Evolutionary conservation across 2,329 filamentous ascomycete genomes (phyloP), one percentile per base, ranked within the genome.

Genomic region (Triangularia verruculosa): DNA sequence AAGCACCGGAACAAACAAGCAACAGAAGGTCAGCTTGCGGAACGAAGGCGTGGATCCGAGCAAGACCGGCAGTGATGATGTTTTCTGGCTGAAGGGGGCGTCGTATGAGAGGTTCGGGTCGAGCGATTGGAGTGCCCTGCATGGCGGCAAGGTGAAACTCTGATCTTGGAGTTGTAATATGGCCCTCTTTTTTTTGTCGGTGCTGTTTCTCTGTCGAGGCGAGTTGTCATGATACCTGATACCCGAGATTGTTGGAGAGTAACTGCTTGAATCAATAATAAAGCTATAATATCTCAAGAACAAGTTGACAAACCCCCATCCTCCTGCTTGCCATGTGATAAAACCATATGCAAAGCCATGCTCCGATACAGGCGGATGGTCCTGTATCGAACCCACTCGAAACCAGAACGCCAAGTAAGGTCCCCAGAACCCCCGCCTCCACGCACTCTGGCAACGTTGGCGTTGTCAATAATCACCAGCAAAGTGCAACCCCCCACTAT

Each of bases 1-100:
- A 71, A 82, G 86, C 1, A 96, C 93, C 4, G 92, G 92, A 0
- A 97, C 92, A 56, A 90, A 92, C 72, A 97, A 97, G 81, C 91
- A 96, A 78, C 89, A 93, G 77, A 97, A 97, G 76, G 86, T 89
- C 67, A 76, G 79, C 0, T 74, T 96, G 67, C 81, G 91, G n/a
- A 80, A 82, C 1, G 84, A 93, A 66, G 92, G 93, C 0, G 90
- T 94, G 0, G 85, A 91, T 70, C 90, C 89, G 0, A 75, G 72
- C 3, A 84, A 84, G 70, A 78, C 83, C 1, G 74, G 74, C 39
- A 69, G 70, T 3, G 84, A 86, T 24, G 74, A 77, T 39, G 34
- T 89, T 54, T 89, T 79, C 70, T 94, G 90, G 89, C 77, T 93
- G 15, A 83, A 81, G 69, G 82, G 80, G 0, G 84, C 84, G 24